A percentile compares a stretch with the other conserved stretches of the same genome.
Conservation (phyloP, 331 rosid genomes). For the Malus hybrid region DNA sequence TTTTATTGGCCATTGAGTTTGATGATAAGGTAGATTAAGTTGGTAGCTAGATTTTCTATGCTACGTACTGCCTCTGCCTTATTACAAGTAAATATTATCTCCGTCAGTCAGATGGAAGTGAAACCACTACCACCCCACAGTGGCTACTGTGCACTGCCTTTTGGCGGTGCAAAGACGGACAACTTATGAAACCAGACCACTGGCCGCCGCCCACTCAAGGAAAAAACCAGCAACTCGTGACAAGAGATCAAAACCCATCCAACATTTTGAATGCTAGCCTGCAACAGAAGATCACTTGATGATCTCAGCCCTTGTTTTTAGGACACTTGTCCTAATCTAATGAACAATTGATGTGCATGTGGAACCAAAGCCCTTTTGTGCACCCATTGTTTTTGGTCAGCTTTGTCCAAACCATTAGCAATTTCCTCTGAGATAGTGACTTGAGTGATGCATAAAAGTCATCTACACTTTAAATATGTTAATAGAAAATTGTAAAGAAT, state of each 20-base stretch:
- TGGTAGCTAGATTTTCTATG: no score
- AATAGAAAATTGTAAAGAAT: no score
- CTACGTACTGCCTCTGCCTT: no score
- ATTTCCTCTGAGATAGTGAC: not conserved
- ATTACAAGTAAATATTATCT: no score
- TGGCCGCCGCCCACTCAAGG: not conserved
- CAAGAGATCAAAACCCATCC: not conserved
- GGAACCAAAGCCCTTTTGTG: conserved; percentile 8
- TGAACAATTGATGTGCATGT: not conserved
- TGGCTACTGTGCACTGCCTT: no score
- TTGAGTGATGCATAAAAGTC: not conserved
- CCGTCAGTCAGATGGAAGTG: no score
- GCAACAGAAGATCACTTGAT: not conserved
- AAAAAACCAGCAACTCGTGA: not conserved
- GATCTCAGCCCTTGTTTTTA: not conserved
- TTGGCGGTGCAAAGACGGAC: not conserved
- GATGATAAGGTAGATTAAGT: no score
- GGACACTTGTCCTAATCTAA: conserved; percentile 27
- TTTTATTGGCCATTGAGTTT: no score
- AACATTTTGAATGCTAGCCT: not conserved
- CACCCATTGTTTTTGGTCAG: conserved; percentile 45
- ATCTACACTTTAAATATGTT: no score
- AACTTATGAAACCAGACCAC: not conserved
- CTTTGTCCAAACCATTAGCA: conserved; percentile 30
- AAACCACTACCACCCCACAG: no score